Percentiles rank a stretch among this genome's conserved stretches.
Conservation (phyloP, 495 filamentous ascomycete genomes). For the Cercophora sp. region DNA sequence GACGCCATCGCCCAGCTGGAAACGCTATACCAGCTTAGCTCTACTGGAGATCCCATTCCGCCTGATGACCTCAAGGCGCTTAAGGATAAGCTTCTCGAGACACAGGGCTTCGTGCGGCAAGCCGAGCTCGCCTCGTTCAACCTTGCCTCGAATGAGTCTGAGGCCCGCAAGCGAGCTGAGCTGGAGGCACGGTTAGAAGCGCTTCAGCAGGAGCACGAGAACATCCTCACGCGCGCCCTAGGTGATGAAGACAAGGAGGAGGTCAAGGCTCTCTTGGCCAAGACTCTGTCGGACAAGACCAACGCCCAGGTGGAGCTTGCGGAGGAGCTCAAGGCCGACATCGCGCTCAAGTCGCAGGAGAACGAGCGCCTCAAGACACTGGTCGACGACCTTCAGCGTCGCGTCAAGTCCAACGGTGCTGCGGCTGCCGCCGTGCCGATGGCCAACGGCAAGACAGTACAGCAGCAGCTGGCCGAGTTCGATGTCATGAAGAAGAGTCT, state of each 20-base stretch:
- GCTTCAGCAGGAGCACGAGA: conserved; percentile 77
- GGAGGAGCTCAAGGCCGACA: conserved; percentile 68
- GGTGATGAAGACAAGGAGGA: conserved; percentile 74
- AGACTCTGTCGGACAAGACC: conserved; percentile 69
- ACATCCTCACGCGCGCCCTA: conserved; percentile 74
- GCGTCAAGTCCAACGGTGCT: conserved; percentile 54
- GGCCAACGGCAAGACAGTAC: conserved; percentile 84
- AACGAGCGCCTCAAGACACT: conserved; percentile 68
- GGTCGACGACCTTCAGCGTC: conserved; percentile 72
- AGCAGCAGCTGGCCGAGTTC: conserved; percentile 96
- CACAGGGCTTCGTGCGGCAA: conserved; percentile 88
- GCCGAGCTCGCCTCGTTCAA: conserved; percentile 74
- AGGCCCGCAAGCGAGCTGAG: conserved; percentile 61
- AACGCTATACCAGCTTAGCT: conserved; percentile 67
- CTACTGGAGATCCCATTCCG: conserved; percentile 70
- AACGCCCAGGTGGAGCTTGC: conserved; percentile 65
- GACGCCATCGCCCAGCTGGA: conserved; percentile 79
- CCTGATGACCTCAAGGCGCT: conserved; percentile 77
- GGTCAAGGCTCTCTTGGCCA: conserved; percentile 71
- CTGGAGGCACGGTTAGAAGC: conserved; percentile 69
- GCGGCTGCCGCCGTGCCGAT: conserved; percentile 45
- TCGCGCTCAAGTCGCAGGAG: conserved; percentile 68
- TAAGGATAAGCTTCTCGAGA: conserved; percentile 73
- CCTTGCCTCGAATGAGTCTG: conserved; percentile 54
- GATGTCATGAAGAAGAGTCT: conserved; percentile 99